Base-by-base conservation (phyloP, 768 basidiomycete genomes). In the Hebeloma cylindrosporum region DNA sequence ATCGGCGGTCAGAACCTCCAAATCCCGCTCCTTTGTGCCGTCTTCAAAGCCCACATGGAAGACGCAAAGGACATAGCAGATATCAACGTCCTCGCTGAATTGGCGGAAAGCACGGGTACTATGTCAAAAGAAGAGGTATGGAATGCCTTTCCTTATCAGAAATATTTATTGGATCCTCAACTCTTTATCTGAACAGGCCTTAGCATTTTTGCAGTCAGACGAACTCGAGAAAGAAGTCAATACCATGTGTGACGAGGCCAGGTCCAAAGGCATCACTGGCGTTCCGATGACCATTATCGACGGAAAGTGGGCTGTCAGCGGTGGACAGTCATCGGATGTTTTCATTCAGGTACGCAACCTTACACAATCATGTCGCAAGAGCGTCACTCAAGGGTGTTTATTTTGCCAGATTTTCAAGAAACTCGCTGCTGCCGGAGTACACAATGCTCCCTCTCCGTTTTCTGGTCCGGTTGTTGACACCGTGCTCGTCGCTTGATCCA, bases 251-350 rank as follows among this genome's bases (percentile, higher is more conserved):
- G 70, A 73, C 7, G 74, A 79, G 36, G 84, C 84, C 29, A 76
- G 80, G 42, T 65, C 69, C 30, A 76, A 81, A 44, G 88, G 88
- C 13, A 78, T 92, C 39, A 81, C 78, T 4, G 88, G 88, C 28
- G 86, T 92, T 3, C 89, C 89, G 6, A 79, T 88, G 69, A 83
- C 80, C 20, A 78, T 91, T 56, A 83, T 91, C 53, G 81, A 89
- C 60, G 77, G 79, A 9, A 83, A 82, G 58, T 91, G 85, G 82
- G 85, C 82, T 4, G 74, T 89, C 20, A 81, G 77, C 38, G 88
- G 88, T 7, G 82, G 82, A 7, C 88, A 89, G 63, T 77, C 78
- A 3, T 73, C 81, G 32, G 85, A 87, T 30, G 80, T 82, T 2
- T 89, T 79, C 57, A 67, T 82, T 23, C 79, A 83, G 72, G 86